Base-by-base conservation (phyloP, 2,329 filamentous ascomycete species). In the Monilinia aucupariae region DNA sequence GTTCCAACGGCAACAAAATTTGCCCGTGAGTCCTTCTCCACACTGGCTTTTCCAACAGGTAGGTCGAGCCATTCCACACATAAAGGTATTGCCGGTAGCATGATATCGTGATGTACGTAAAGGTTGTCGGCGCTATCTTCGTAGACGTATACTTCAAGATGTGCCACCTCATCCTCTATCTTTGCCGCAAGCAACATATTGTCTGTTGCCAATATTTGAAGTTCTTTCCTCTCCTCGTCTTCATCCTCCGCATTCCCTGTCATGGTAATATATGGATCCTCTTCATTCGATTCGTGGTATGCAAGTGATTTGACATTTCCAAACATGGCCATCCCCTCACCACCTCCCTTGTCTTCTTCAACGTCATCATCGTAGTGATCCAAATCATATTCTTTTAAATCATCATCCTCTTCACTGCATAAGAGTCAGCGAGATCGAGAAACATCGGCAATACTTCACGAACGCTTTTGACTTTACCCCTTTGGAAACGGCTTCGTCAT, bases 91-190 rank as follows among this genome's bases (percentile, higher is more conserved):
- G 93, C 93, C 39, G 94, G 94, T 62, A 99, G 84, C 93, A 99
- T 97, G 71, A 99, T 96, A 76, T 99, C 94, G 82, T 99, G 94
- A 79, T 99, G 94, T 30, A 99, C 93, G 76, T 99, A 99, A 65
- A 99, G 87, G 75, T 99, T 99, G 77, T 97, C 94, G 51, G 88
- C 90, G 66, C 86, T 86, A 71, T 97, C 94, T 76, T 99, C 94
- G 77, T 97, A 99, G 34, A 99, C 92, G 73, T 97, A 97, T 25
- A 97, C 89, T 76, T 99, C 94, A 32, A 99, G 81, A 76, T 97
- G 93, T 22, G 94, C 93, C 65, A 99, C 87, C 75, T 99, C 94
- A 71, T 99, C 94, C 77, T 99, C 94, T 59, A 97, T 88, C 78
- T 96, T 93, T 68, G 92, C 92, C 13, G 93, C 90, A 54, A 99